These are phyloP conservation scores for Psilocybe sp. DNA, from an alignment of 768 basidiomycete genomes.

Conservation along the genomic window DNA sequence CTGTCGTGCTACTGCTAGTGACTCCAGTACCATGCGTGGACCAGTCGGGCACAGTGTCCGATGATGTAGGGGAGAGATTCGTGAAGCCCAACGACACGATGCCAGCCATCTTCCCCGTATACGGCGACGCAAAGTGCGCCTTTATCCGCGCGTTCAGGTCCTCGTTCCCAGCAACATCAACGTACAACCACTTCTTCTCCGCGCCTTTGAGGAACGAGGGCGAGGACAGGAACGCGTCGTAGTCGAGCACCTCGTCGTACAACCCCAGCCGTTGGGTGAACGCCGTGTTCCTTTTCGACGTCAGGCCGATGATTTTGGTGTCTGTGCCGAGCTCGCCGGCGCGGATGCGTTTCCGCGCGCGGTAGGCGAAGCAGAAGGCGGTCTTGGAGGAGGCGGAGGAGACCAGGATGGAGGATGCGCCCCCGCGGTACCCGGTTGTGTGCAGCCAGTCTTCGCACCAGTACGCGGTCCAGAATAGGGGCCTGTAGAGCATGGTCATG, in stretches of 20 bases:
- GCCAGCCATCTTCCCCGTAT: conserved; percentile 33
- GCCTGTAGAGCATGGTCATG: conserved; percentile 68
- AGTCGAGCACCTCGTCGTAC: conserved; percentile 57
- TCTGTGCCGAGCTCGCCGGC: conserved; percentile 19
- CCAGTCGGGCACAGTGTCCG: conserved; percentile 33
- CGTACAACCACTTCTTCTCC: conserved; percentile 48
- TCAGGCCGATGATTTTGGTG: conserved; percentile 53
- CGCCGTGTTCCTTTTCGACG: conserved; percentile 49
- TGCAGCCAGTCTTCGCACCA: conserved; percentile 75
- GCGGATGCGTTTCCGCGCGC: conserved; percentile 44
- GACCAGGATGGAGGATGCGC: conserved; percentile 47
- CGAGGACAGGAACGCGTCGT: conserved; percentile 40
- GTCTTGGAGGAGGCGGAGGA: conserved; percentile 75
- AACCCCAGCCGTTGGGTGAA: conserved; percentile 55
- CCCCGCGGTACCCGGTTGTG: conserved; percentile 46
- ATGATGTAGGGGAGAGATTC: conserved; percentile 46
- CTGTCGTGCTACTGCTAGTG: too few relatives aligned
- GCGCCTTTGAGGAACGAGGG: conserved; percentile 24
- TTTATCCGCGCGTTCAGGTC: conserved; percentile 43
- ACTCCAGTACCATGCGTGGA: conserved; percentile 10
- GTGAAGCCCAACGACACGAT: conserved; percentile 54
- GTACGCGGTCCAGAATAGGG: conserved; percentile 73
- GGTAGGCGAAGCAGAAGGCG: conserved; percentile 66
- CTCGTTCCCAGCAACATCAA: conserved; percentile 63
- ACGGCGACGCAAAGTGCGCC: conserved; percentile 37